Evolutionary conservation across 1,139 yeast species (phyloP), one percentile per base, ranked within the genome.

Genomic region (Tardiomyces digboiensis): DNA sequence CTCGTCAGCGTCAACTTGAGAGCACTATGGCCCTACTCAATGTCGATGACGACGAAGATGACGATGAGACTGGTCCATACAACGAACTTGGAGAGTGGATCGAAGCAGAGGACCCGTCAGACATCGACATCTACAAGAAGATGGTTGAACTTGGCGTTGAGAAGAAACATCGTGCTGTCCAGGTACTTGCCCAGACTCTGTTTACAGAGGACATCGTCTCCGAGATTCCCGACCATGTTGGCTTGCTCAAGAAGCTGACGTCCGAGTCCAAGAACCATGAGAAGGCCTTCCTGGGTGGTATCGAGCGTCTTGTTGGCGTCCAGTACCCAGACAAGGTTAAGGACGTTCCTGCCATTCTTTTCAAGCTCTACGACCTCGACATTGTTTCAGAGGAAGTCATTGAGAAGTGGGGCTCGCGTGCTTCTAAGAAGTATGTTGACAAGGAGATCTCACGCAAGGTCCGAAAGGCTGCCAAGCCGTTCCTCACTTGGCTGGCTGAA

Each of bases 381-480:
- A 68, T 91, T 48, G 70, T 86, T 46, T 76, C 87, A 44, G 98
- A 91, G 69, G 95, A 86, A 48, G 82, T 77, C 40, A 75, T 87
- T 44, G 68, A 76, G 59, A 75, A 76, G 44, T 91, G 96, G 89
- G 97, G 97, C 54, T 76, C 91, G 46, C 88, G 87, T 66, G 88
- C 87, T 41, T 84, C 95, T 43, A 88, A 88, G 72, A 89, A 88
- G 68, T 91, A 83, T 58, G 97, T 89, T 49, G 86, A 95, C 51
- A 91, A 89, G 71, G 95, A 88, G 43, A 75, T 80, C 40, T 83
- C 94, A 44, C 89, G 89, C 71, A 89, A 87, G 75, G 95, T 91
- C 44, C 85, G 97, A 68, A 86, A 82, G 67, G 94, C 96, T 41
- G 97, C 97, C 49, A 88, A 87, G 69, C 95, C 97, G 38, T 91